phyloP scores from a whole-genome alignment of 805 yeast species.

The Tetrapisispora iriomotensis region DNA sequence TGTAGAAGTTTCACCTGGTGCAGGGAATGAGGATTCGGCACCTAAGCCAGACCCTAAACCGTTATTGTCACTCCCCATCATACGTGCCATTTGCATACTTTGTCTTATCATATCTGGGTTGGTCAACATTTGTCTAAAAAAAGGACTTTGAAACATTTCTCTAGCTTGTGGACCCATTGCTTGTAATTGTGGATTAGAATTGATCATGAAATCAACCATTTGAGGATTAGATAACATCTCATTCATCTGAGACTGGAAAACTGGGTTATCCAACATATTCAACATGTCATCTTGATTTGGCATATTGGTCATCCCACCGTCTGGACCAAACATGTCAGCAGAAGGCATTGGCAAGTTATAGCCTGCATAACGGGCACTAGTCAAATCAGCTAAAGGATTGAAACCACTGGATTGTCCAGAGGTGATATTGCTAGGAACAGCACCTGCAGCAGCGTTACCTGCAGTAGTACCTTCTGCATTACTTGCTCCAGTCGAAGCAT shows the following conservation, averaged over 20 bases:
- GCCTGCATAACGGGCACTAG: conserved; percentile 96
- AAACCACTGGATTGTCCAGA: conserved; percentile 76
- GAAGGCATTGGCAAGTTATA: conserved; percentile 65
- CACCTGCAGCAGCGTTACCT: neutral
- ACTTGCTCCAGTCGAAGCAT: conserved; percentile 17
- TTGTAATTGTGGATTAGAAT: conserved; percentile 74
- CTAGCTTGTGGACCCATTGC: conserved; percentile 86
- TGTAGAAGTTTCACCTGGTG: conserved; percentile 35
- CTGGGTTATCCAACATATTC: conserved; percentile 70
- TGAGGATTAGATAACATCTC: conserved; percentile 79
- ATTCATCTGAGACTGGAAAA: conserved; percentile 72
- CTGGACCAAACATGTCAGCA: conserved; percentile 85
- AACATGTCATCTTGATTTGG: conserved; percentile 71
- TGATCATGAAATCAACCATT: conserved; percentile 73
- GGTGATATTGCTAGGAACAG: conserved; percentile 61
- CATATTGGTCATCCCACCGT: conserved; percentile 51
- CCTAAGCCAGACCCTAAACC: conserved; percentile 19
- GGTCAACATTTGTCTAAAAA: conserved; percentile 65
- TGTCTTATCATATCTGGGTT: conserved; percentile 82
- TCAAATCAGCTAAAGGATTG: conserved; percentile 83
- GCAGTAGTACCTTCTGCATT: conserved; percentile 8
- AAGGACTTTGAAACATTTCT: conserved; percentile 73
- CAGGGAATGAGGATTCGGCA: conserved; percentile 35
- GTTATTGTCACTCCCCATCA: conserved; percentile 25
- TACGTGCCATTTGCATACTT: conserved; percentile 65